phyloP scores from a whole-genome alignment of 148 eudicot genomes.

The Selenicereus undatus region DNA sequence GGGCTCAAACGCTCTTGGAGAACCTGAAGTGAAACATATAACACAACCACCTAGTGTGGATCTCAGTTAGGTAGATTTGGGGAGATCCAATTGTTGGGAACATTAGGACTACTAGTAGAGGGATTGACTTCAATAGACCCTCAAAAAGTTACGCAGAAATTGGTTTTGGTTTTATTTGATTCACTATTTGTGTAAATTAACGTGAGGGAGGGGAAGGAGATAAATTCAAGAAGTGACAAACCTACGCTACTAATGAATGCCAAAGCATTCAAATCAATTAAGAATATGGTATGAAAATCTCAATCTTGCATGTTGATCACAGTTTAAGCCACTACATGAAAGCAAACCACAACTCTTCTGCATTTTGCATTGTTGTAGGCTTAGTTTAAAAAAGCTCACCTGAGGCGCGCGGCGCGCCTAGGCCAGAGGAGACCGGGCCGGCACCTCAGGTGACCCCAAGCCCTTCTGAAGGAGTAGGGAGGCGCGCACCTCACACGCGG shows the following conservation, averaged over 20 bases:
- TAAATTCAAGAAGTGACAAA: neutral
- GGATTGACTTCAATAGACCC: neutral
- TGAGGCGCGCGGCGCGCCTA: too few relatives aligned
- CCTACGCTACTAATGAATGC: neutral
- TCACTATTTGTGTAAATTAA: neutral
- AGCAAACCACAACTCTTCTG: neutral
- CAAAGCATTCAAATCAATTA: neutral
- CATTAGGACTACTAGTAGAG: too few relatives aligned
- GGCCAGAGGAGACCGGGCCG: too few relatives aligned
- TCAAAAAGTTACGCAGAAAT: neutral
- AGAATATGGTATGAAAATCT: neutral
- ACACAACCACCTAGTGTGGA: too few relatives aligned
- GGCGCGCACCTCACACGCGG: too few relatives aligned
- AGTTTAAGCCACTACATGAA: neutral
- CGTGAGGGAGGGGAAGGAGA: neutral
- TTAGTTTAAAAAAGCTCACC: too few relatives aligned
- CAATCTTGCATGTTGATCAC: neutral
- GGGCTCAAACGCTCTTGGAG: too few relatives aligned
- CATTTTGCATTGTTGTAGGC: neutral
- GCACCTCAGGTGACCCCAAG: too few relatives aligned
- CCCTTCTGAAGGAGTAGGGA: too few relatives aligned
- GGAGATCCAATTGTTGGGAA: too few relatives aligned
- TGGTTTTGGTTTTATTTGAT: neutral
- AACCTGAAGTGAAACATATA: too few relatives aligned
- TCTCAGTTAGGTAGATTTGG: too few relatives aligned